phyloP scores from a whole-genome alignment of 805 yeast genomes.

The Sugiyamaella americana region DNA sequence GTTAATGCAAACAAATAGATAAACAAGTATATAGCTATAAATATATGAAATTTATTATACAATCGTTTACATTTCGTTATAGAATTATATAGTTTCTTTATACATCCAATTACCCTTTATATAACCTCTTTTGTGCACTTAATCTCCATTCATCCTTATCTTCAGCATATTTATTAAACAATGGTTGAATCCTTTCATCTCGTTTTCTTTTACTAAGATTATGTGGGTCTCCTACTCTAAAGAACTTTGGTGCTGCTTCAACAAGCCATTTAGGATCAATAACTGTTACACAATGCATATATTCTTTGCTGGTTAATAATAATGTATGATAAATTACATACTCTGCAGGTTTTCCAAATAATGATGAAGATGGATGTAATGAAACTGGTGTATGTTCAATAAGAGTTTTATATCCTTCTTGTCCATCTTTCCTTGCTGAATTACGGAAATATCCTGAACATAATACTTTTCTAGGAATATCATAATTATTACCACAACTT shows the following conservation, averaged over 20 bases:
- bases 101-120: neutral
- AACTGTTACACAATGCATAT: slow-evolving; percentile 71
- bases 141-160: slow-evolving; percentile 74
- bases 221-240: slow-evolving; percentile 52
- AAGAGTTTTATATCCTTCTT: slow-evolving; percentile 42
- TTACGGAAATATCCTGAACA: slow-evolving; percentile 67
- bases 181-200: slow-evolving; percentile 65
- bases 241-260: slow-evolving; percentile 74
- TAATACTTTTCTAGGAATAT: slow-evolving; percentile 45
- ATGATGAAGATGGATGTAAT: slow-evolving; percentile 80
- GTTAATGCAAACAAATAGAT: slow-evolving; percentile 80
- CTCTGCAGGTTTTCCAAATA: slow-evolving; percentile 72
- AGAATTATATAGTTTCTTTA: neutral
- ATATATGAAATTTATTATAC: neutral
- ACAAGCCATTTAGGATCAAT: slow-evolving; percentile 64
- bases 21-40: too few species aligned
- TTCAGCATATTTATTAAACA: slow-evolving; percentile 53
- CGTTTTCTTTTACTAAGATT: slow-evolving; percentile 47
- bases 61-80: neutral
- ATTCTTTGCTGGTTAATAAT: slow-evolving; percentile 80
- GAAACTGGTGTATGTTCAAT: slow-evolving; percentile 43
- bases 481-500: slow-evolving; percentile 31
- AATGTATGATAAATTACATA: slow-evolving; percentile 75
- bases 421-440: slow-evolving; percentile 57
- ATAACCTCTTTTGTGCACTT: slow-evolving; percentile 36